Conservation (phyloP, 2,329 filamentous ascomycete genomes). For the Fusarium sp. region DNA sequence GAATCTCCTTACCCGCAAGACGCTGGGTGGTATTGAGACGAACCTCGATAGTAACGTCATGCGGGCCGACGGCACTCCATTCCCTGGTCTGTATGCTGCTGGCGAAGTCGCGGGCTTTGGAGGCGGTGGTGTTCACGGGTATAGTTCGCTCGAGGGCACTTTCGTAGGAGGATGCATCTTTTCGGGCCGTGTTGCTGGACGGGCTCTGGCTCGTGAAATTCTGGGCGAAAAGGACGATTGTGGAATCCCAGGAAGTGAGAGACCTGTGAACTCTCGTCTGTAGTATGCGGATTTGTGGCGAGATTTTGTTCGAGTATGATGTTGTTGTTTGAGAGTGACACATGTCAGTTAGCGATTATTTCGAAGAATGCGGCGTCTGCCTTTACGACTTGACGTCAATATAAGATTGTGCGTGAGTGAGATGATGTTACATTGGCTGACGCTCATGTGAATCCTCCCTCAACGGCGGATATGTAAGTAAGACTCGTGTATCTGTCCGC, state of each 20-base stretch:
- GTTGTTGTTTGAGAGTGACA: neutral
- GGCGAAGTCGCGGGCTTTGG: slow-evolving; percentile 74
- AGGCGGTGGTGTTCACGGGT: slow-evolving; percentile 74
- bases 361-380: too few relatives aligned
- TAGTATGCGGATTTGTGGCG: neutral
- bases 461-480: too few relatives aligned
- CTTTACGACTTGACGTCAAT: neutral
- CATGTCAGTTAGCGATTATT: neutral
- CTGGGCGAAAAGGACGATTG: slow-evolving; percentile 24
- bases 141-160: slow-evolving; percentile 73
- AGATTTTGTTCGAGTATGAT: neutral
- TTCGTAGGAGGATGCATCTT: slow-evolving; percentile 76
- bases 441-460: too few relatives aligned
- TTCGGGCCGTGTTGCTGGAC: slow-evolving; percentile 70
- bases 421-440: neutral
- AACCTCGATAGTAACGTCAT: slow-evolving; percentile 71
- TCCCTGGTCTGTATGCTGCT: slow-evolving; percentile 71
- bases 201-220: slow-evolving; percentile 67
- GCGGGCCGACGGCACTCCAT: slow-evolving; percentile 62
- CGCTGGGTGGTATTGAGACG: slow-evolving; percentile 73
- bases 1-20: slow-evolving; percentile 74
- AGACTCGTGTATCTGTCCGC: too few relatives aligned
- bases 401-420: neutral
- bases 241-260: neutral
- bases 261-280: slow-evolving; percentile 18